Conservation (phyloP, 495 filamentous ascomycete genomes). For the Evansstolkia leycettana region DNA sequence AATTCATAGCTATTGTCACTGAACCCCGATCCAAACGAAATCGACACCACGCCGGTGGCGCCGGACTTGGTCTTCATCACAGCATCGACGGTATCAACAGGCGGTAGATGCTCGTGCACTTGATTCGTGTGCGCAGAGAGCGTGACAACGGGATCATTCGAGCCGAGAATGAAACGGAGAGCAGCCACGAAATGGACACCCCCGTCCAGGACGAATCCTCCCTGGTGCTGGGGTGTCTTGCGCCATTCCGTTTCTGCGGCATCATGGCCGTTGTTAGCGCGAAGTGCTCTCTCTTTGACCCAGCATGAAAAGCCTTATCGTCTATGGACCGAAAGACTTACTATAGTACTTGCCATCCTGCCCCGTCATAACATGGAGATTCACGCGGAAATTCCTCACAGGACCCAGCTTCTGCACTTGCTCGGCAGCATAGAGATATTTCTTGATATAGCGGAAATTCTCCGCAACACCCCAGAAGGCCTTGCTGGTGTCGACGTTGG, state of each 20-base stretch:
- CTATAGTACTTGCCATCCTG: conserved; percentile 45
- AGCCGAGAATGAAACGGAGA: conserved; percentile 45
- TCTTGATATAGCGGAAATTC: conserved; percentile 57
- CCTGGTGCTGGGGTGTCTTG: conserved; percentile 57
- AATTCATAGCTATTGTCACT: conserved; percentile 36
- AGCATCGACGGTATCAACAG: conserved; percentile 62
- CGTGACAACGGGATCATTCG: conserved; percentile 26
- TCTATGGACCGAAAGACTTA: conserved; percentile 17
- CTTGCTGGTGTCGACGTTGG: conserved; percentile 31
- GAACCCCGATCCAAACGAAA: conserved; percentile 58
- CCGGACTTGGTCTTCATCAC: conserved; percentile 47
- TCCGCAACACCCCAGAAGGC: conserved; percentile 57
- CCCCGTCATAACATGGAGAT: conserved; percentile 41
- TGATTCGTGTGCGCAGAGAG: conserved; percentile 48
- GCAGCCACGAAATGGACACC: conserved; percentile 64
- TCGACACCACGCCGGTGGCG: conserved; percentile 44
- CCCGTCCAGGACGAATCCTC: conserved; percentile 68
- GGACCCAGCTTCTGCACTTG: conserved; percentile 49
- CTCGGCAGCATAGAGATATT: conserved; percentile 42
- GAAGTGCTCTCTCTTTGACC: conserved; percentile 2
- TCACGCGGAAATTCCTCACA: conserved; percentile 50
- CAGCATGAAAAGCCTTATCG: conserved; percentile 1
- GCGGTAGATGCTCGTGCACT: conserved; percentile 51
- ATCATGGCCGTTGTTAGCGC: conserved; percentile 3
- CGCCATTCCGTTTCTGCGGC: conserved; percentile 56